phyloP scores from a whole-genome alignment of 345 rosid species.

The Litchi chinensis region DNA sequence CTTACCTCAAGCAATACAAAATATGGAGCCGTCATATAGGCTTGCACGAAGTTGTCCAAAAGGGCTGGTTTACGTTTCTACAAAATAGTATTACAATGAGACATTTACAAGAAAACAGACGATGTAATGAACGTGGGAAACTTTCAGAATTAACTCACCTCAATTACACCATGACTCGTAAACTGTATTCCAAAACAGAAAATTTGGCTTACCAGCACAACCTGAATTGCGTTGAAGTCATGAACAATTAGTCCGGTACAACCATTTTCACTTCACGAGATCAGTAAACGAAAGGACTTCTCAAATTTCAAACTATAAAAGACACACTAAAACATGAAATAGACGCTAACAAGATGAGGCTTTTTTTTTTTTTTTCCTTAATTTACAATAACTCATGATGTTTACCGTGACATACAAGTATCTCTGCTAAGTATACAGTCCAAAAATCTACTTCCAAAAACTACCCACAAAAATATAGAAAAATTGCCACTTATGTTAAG shows the following conservation, averaged over 20 bases:
- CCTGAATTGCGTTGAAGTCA: constrained; percentile 30
- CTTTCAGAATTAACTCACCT: constrained; percentile 44
- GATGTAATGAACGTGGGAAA: not conserved
- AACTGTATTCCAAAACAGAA: constrained; percentile 77
- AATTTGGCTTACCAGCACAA: constrained; percentile 68
- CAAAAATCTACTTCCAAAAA: too few relatives aligned
- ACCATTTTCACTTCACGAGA: too few relatives aligned
- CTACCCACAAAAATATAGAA: too few relatives aligned
- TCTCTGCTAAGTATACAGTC: too few relatives aligned
- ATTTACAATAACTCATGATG: too few relatives aligned
- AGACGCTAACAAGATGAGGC: not conserved
- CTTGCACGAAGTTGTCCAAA: constrained; percentile 69
- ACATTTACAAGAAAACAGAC: not conserved
- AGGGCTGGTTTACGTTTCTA: constrained; percentile 87
- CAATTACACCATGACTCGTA: constrained; percentile 83
- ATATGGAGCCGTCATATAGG: constrained; percentile 89
- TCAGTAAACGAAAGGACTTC: too few relatives aligned
- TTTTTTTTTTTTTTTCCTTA: too few relatives aligned
- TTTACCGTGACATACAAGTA: too few relatives aligned
- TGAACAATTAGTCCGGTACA: not conserved
- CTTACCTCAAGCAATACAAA: constrained; percentile 86
- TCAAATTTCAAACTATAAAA: too few relatives aligned
- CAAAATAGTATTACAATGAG: not conserved
- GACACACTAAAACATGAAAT: not conserved
- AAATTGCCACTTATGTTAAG: too few relatives aligned